A percentile compares a stretch with the other conserved stretches of the same genome.
Evolutionary conservation across 2,329 filamentous ascomycete species (phyloP).

Genomic region (Trichoderma atrobrunneum): DNA sequence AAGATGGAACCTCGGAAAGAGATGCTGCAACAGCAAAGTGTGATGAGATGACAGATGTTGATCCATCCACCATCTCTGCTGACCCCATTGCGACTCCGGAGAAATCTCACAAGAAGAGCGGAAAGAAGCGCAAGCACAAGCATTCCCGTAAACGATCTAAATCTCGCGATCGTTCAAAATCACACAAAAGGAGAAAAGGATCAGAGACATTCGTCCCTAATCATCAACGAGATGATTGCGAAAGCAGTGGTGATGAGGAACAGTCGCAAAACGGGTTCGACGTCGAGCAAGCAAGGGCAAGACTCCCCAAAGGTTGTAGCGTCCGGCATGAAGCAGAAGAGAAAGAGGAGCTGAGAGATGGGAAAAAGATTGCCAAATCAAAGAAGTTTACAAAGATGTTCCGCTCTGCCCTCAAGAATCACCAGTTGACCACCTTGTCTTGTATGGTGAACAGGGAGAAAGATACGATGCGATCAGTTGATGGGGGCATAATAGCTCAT

Average conservation of each 20-base stretch:
- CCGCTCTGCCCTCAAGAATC: conserved; percentile 36
- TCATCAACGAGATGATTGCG: no score
- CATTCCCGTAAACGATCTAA: not conserved
- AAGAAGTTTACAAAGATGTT: conserved; percentile 18
- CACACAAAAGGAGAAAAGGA: not conserved
- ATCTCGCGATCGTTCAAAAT: not conserved
- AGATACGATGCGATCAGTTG: not conserved
- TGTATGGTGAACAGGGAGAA: conserved; percentile 56
- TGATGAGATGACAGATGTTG: not conserved
- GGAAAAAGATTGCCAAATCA: conserved; percentile 19
- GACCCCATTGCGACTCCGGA: not conserved
- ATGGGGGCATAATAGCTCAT: conserved; percentile 48
- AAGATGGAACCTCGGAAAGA: not conserved
- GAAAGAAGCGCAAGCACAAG: not conserved
- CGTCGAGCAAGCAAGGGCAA: not conserved
- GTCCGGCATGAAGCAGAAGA: conserved; percentile 20
- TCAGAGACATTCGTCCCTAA: not conserved
- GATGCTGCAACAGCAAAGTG: not conserved
- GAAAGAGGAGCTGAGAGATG: conserved; percentile 20
- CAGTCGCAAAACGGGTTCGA: not conserved
- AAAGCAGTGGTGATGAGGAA: not conserved
- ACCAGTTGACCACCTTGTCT: conserved; percentile 49
- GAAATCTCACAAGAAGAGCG: not conserved
- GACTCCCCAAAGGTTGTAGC: conserved; percentile 21
- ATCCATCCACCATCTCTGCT: not conserved